Conservation (phyloP, 1,284 basidiomycete species). For the Cryptococcus amylolentus region DNA sequence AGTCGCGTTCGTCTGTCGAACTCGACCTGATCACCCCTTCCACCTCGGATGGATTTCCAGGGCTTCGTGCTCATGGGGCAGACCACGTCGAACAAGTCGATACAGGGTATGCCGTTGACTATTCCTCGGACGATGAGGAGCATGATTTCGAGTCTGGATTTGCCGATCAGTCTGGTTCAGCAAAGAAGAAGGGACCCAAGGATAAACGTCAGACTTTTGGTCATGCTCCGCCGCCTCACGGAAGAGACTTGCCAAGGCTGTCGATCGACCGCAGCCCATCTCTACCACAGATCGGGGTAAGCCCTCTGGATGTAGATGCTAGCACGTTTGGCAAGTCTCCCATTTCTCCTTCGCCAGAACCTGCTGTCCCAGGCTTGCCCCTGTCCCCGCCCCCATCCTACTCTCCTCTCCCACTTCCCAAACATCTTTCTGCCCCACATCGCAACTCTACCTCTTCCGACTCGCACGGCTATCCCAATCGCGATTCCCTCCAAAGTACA, state of each 20-base stretch:
- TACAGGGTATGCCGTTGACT: background rate
- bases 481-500: background rate
- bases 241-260: background rate
- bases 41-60: background rate
- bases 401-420: background rate
- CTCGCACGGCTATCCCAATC: background rate
- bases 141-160: background rate
- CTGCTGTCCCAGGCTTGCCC: background rate
- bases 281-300: background rate
- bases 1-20: conserved; percentile 16
- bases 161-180: too few relatives aligned
- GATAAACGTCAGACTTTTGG: background rate
- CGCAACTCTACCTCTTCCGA: background rate
- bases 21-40: conserved; percentile 19
- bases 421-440: background rate
- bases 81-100: background rate
- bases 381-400: background rate
- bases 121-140: background rate
- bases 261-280: background rate
- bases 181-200: background rate
- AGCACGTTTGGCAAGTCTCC: background rate
- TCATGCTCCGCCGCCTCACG: background rate
- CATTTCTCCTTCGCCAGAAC: background rate
- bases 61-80: background rate
- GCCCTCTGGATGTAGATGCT: background rate